A percentile compares a stretch with the other conserved stretches of the same genome.
Conservation (phyloP, 108 stramenopile species). For the Pseudonitzschia multistriata region DNA sequence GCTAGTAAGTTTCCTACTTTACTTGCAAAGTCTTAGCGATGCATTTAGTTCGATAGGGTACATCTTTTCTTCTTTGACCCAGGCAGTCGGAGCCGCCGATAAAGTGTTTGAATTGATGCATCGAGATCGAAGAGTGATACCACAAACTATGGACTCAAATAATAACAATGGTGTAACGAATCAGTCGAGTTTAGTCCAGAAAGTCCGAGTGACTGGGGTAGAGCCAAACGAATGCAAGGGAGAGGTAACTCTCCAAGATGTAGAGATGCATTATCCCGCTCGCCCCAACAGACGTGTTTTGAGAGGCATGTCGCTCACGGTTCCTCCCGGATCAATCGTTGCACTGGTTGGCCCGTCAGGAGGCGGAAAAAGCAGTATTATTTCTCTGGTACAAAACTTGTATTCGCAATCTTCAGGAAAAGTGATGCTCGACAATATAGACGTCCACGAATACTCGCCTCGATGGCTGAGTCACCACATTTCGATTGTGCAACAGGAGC, state of each 20-base stretch:
- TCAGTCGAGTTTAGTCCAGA: neutral
- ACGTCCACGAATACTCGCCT: conserved; percentile 48
- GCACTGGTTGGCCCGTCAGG: conserved; percentile 82
- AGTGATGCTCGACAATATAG: conserved; percentile 48
- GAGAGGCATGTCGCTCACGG: conserved; percentile 44
- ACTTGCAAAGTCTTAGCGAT: conserved; percentile 51
- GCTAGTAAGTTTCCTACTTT: conserved; percentile 69
- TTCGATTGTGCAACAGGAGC: conserved; percentile 86
- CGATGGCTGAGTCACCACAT: conserved; percentile 47
- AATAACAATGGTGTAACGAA: neutral
- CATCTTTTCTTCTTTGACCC: conserved; percentile 57
- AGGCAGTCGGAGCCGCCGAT: conserved; percentile 75
- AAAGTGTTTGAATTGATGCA: conserved; percentile 77
- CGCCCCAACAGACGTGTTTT: conserved; percentile 55
- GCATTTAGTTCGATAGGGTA: conserved; percentile 57
- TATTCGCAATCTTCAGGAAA: conserved; percentile 69
- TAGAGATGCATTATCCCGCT: conserved; percentile 61
- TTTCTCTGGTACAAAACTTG: conserved; percentile 71
- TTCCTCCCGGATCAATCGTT: conserved; percentile 56
- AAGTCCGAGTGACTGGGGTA: conserved; percentile 44
- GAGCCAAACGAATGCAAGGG: conserved; percentile 40
- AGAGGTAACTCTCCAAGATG: conserved; percentile 43
- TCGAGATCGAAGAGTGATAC: conserved; percentile 41
- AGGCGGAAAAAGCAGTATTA: conserved; percentile 68
- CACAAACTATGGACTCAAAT: neutral